Base-by-base conservation (phyloP, 768 basidiomycete species). In the Tulasnella sp. region DNA sequence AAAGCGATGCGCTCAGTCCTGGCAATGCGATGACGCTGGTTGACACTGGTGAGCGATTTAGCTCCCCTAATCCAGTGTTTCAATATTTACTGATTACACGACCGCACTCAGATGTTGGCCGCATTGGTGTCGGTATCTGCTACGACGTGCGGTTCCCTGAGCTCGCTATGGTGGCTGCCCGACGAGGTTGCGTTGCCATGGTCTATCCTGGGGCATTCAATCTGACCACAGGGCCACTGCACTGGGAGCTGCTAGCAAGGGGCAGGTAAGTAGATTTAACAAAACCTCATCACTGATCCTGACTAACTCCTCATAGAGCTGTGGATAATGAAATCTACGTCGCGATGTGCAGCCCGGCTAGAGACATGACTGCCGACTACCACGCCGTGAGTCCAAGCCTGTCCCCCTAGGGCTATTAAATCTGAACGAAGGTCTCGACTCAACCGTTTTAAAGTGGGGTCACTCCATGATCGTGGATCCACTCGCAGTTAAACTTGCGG, bases 191-290 rank as follows among this genome's bases (percentile, higher is more conserved):
- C 64, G 84, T 94, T 56, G 78, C 88, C 7, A 79, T 96, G 65
- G 79, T 97, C 54, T 97, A 97, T 70, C 96, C 96, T 4, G 82
- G 84, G 10, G 96, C 96, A 13, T 98, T 99, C 79, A 99, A 97
- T 69, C 73, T 82, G 67, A 96, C 93, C 3, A 98, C 96, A 0
- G 96, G 96, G 0, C 94, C 94, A 1, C 73, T 96, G 49, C 92
- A 98, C 70, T 99, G 96, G 96, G 88, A 93, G 65, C 75, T 99
- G 2, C 77, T 99, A 21, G 88, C 89, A 68, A 79, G 88, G 51
- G 84, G 85, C 58, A 76, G 92, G 90, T 87, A 67, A n/a, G 76
- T 70, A 53, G 45, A 19, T 26, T 21, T 11, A 10, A 10, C 11
- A 11, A 50, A 23, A 10, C 17, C 24, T 50, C 13, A 50, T 50